Evolutionary conservation across 306 rosid species (phyloP).

Genomic region (Argentina anserina): DNA sequence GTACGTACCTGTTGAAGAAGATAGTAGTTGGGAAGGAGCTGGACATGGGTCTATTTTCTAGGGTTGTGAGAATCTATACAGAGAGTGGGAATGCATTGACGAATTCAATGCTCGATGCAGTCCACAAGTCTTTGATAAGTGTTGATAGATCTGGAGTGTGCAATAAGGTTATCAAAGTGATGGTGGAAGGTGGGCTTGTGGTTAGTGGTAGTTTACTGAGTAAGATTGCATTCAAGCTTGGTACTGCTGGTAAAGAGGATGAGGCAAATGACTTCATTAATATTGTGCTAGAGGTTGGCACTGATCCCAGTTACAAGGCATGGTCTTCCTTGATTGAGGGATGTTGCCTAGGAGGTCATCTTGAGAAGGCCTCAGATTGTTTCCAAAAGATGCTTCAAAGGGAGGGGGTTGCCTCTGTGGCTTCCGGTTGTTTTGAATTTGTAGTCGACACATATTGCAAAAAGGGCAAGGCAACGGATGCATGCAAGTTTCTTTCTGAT

Average conservation of each 20-base stretch:
- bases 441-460: constrained; percentile 54
- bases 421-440: constrained; percentile 46
- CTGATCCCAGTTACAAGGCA: constrained; percentile 38
- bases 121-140: constrained; percentile 54
- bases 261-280: constrained; percentile 46
- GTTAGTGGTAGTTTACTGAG: constrained; percentile 34
- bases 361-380: constrained; percentile 48
- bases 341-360: constrained; percentile 54
- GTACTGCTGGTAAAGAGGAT: constrained; percentile 48
- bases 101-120: constrained; percentile 43
- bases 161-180: constrained; percentile 58
- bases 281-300: constrained; percentile 43
- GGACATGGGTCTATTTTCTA: constrained; percentile 51
- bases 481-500: constrained; percentile 43
- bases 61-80: constrained; percentile 45
- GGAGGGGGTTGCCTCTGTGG: constrained; percentile 41
- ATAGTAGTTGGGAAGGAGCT: constrained; percentile 43
- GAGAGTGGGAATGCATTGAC: constrained; percentile 48
- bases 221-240: constrained; percentile 47
- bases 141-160: constrained; percentile 51
- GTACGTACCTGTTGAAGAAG: constrained; percentile 56
- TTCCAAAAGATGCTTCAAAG: constrained; percentile 55
- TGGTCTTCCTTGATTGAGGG: constrained; percentile 59
- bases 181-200: constrained; percentile 58
- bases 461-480: constrained; percentile 50